These are phyloP conservation scores for Warburgia ugandensis DNA, from an alignment of 164 flowering plant genomes.

Conservation along the genomic window DNA sequence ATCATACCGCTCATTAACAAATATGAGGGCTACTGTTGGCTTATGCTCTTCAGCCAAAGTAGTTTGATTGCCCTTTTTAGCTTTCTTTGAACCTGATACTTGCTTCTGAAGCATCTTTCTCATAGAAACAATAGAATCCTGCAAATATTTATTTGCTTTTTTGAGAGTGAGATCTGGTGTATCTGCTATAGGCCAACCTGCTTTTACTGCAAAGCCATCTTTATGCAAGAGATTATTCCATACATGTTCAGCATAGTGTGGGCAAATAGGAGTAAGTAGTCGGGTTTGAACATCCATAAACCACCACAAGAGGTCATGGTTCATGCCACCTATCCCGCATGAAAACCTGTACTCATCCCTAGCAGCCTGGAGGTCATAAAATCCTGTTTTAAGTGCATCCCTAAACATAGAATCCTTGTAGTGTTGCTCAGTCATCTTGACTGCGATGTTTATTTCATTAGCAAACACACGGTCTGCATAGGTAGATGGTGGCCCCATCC, in stretches of 20 bases:
- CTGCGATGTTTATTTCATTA: constrained; percentile 80
- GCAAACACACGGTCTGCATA: constrained; percentile 80
- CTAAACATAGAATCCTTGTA: constrained; percentile 68
- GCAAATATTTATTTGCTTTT: constrained; percentile 74
- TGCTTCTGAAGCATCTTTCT: constrained; percentile 81
- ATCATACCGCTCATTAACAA: constrained; percentile 69
- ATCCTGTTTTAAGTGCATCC: constrained; percentile 81
- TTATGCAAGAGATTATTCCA: constrained; percentile 74
- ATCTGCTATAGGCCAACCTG: constrained; percentile 76
- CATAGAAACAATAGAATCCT: constrained; percentile 60
- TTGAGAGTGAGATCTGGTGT: constrained; percentile 59
- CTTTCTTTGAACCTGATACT: constrained; percentile 55
- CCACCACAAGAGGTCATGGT: constrained; percentile 50
- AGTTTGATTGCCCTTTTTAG: constrained; percentile 39
- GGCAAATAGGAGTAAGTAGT: constrained; percentile 77
- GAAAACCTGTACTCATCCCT: constrained; percentile 86
- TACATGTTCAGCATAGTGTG: constrained; percentile 77
- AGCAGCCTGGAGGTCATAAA: constrained; percentile 85
- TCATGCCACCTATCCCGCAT: constrained; percentile 72
- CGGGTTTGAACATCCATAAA: constrained; percentile 94
- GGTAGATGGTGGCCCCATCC: constrained; percentile 52
- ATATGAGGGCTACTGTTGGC: constrained; percentile 47
- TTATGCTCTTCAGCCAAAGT: constrained; percentile 27
- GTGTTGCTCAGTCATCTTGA: constrained; percentile 48
- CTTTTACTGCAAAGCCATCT: constrained; percentile 64